Base-by-base conservation (phyloP, 345 rosid genomes). In the Hevea brasiliensis region DNA sequence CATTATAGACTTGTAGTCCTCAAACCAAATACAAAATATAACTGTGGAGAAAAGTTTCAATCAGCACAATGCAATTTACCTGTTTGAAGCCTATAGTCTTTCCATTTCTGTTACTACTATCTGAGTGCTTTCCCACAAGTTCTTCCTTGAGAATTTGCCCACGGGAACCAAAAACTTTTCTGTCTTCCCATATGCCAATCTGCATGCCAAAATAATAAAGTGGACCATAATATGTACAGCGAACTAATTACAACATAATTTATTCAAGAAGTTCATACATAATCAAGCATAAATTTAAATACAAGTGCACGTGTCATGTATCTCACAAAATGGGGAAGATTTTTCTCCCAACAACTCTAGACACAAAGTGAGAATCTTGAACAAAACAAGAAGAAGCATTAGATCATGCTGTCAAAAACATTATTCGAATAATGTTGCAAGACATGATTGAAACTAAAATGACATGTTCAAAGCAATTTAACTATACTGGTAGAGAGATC, bases 101-200 rank as follows among this genome's bases (percentile, higher is more conserved):
- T 66, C 84, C 92, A 45, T 87, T 91, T 76, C 87, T 84, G 76
- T 82, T 83, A 74, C 37, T 32, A 32, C 72, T 81, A 68, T 91
- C 98, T 59, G 78, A 55, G 68, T 87, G 90, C 79, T 85, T 90
- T 70, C 97, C 90, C 9, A 83, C 75, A 75, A 96, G 65, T 83
- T 96, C 98, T 80, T 93, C 98, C 82, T 90, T 96, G 53, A 96
- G 90, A 79, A 85, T 84, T 72, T 89, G 96, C 32, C 93, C 98
- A 29, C 84, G 87, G 32, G 99, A 93, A 84, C 98, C 98, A 85
- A 96, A 96, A 72, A 96, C 99, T 77, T 96, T 96, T 81, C 99
- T 86, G 62, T 96, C 99, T 82, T 96, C 99, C 99, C 97, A 96
- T 72, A 96, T 96, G 72, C 84, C 77, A 72, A 96, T 83, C 98